These are phyloP conservation scores for Tylopilus plumbeoviolaceoides DNA, from an alignment of 768 basidiomycete genomes.

Conservation along the genomic window DNA sequence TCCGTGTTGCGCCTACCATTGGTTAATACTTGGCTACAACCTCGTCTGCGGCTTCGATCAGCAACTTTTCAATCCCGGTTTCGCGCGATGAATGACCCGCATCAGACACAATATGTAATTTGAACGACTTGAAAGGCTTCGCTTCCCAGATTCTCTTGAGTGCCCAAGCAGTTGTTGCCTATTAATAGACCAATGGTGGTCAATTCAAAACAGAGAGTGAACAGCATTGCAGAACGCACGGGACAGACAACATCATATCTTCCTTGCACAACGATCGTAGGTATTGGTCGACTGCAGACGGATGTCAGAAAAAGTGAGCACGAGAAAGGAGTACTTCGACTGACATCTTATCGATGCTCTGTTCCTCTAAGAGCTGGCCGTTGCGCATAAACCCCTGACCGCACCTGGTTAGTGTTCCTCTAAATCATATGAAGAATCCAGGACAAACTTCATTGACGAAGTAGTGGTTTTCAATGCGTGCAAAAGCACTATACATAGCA, in stretches of 20 bases:
- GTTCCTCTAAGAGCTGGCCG: conserved; percentile 79
- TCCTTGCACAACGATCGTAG: conserved; percentile 77
- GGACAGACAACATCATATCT: conserved; percentile 90
- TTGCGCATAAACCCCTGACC: conserved; percentile 79
- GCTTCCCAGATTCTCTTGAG: conserved; percentile 85
- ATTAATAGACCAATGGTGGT: neutral
- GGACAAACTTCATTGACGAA: conserved; percentile 70
- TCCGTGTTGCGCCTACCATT: neutral
- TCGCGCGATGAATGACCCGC: conserved; percentile 88
- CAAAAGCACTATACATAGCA: conserved; percentile 59
- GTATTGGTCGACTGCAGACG: conserved; percentile 75
- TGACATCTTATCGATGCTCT: conserved; percentile 86
- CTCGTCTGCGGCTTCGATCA: conserved; percentile 55
- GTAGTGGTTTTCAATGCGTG: conserved; percentile 87
- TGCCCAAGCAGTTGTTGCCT: conserved; percentile 77
- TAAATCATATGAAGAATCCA: neutral
- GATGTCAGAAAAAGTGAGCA: conserved; percentile 5
- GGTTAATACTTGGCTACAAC: conserved; percentile 22
- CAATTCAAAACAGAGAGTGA: neutral
- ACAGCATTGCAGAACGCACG: conserved; percentile 36
- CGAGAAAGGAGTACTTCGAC: conserved; percentile 11
- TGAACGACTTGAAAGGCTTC: conserved; percentile 35
- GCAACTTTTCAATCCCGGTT: conserved; percentile 57
- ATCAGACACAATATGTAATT: conserved; percentile 69
- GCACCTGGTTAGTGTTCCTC: conserved; percentile 1